phyloP scores from a whole-genome alignment of 495 filamentous ascomycete genomes.

The Penicillium crystallinum region DNA sequence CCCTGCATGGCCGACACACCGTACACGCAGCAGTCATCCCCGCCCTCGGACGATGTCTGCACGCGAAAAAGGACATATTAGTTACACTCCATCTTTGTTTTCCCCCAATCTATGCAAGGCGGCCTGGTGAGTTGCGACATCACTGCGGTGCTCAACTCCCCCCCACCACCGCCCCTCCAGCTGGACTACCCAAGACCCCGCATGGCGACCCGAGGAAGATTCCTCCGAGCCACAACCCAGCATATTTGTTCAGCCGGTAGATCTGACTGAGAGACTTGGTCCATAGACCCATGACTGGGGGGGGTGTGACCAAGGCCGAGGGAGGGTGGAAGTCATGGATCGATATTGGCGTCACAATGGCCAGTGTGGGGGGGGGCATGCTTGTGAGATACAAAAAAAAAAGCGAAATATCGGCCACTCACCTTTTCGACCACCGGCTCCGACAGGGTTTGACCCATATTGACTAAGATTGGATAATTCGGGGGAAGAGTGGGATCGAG shows the following conservation, averaged over 20 bases:
- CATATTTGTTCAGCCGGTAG: not conserved
- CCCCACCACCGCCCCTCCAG: constrained; percentile 19
- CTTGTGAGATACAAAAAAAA: constrained; percentile 19
- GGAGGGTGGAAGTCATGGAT: constrained; percentile 16
- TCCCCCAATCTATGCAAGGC: not conserved
- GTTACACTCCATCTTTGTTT: not conserved
- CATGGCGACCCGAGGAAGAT: constrained; percentile 15
- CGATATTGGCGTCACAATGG: constrained; percentile 8
- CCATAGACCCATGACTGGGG: not conserved
- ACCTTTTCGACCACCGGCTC: constrained; percentile 99
- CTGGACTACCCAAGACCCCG: constrained; percentile 22
- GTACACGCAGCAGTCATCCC: constrained; percentile 87
- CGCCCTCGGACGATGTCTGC: constrained; percentile 81
- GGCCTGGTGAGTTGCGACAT: constrained; percentile 1
- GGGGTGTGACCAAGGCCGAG: not conserved
- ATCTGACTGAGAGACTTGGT: not conserved
- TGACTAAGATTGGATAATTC: constrained; percentile 29
- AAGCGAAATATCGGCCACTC: constrained; percentile 32
- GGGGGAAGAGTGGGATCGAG: constrained; percentile 7
- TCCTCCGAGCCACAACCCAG: not conserved
- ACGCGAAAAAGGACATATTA: constrained; percentile 10
- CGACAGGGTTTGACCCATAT: constrained; percentile 98
- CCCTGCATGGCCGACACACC: constrained; percentile 98
- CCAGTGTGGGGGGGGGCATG: constrained; percentile 33
- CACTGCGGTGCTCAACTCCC: not conserved